Evolutionary conservation across 306 rosid species (phyloP).

Genomic region (Castanospermum australe): DNA sequence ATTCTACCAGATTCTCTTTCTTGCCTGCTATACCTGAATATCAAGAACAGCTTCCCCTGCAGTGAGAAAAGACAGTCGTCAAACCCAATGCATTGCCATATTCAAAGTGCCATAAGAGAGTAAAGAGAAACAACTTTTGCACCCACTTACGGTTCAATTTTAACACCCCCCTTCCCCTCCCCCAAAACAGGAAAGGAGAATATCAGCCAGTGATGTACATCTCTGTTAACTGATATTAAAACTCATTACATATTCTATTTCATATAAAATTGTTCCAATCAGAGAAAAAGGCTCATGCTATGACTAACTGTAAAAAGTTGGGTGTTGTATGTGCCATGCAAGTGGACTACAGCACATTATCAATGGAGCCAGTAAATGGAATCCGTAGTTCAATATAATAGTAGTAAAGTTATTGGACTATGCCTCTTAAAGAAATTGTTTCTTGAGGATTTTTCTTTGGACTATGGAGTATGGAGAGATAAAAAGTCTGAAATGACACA

Average conservation of each 20-base stretch:
- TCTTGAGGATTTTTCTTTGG: slow-evolving; percentile 6
- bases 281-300: not conserved
- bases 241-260: not conserved
- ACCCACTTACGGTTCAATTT: not conserved
- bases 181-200: not conserved
- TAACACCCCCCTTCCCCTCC: not conserved
- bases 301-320: not conserved
- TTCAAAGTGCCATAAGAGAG: not conserved
- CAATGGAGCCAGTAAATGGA: not conserved
- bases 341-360: not conserved
- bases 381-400: not conserved
- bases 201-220: not conserved
- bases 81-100: not conserved
- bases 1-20: slow-evolving; percentile 22
- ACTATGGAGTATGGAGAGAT: not conserved
- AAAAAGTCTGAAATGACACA: not conserved
- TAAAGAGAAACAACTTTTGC: not conserved
- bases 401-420: not conserved
- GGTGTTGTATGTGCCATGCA: not conserved
- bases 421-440: not conserved
- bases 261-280: not conserved
- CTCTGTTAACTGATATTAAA: not conserved
- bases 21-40: slow-evolving; percentile 34
- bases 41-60: slow-evolving; percentile 62
- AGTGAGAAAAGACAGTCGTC: slow-evolving; percentile 12